Base-by-base conservation (phyloP, 257 asterid species). In the Capsicum pubescens region DNA sequence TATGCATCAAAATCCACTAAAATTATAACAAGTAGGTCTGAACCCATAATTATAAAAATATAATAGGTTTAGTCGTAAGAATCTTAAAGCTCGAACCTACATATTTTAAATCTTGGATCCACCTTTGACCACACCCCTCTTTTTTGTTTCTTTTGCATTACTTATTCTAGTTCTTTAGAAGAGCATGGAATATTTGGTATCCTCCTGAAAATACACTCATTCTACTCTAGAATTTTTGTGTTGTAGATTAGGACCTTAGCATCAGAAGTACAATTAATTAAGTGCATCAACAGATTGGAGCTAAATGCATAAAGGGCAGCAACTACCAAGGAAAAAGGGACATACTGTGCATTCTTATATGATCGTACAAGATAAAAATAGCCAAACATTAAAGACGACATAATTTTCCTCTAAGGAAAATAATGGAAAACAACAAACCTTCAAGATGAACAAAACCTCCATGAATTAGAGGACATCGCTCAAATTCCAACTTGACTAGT, bases 401-500 rank as follows among this genome's bases (percentile, higher is more conserved):
- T 54, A 74, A 10, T 72, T 19, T 48, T 72, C 80, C 59, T 48
- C 80, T 11, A 48, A 4, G 60, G 15, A 5, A 72, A 72, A 4
- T 19, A 71, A 14, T 9, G 55, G 64, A 68, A 60, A 50, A 59
- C 52, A 84, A 86, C 88, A 71, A 58, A 93, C 98, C 99, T 89
- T 92, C 90, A 11, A 97, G 89, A 87, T 97, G 98, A 84, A 91
- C 87, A 59, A 97, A 94, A 69, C 99, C 98, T 76, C 97, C 97
- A 19, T 90, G 93, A 90, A 95, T 91, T 79, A 87, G 92, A 21
- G 98, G 95, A 86, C 99, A 95, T 89, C 97, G 92, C 90, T 95
- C 99, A 56, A 97, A 87, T 80, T 97, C 99, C 89, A 97, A 90
- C 88, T 91, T 93, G 69, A 87, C 87, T 90, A 95, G 88, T 87